phyloP scores from a whole-genome alignment of 176 grass and related monocot genomes.

The Carex kokanica region DNA sequence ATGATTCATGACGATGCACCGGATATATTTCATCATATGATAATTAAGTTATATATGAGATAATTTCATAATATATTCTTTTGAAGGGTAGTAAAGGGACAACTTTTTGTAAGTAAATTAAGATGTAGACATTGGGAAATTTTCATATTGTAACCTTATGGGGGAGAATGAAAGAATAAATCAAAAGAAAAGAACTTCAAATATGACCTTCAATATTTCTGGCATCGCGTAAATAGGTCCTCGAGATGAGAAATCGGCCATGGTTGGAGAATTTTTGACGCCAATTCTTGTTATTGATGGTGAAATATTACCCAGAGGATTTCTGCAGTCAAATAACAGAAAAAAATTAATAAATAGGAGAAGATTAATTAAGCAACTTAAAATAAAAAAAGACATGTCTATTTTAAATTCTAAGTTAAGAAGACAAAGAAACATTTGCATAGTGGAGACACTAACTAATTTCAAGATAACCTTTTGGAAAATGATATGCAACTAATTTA shows the following conservation, averaged over 20 bases:
- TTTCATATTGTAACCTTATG: not conserved
- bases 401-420: not conserved
- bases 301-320: slow-evolving; percentile 51
- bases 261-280: slow-evolving; percentile 44
- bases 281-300: slow-evolving; percentile 48
- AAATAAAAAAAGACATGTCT: not conserved
- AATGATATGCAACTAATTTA: not conserved
- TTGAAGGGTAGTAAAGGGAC: not conserved
- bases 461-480: too few species aligned
- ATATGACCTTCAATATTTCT: slow-evolving; percentile 45
- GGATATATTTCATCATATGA: not conserved
- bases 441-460: too few species aligned
- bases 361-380: not conserved
- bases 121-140: not conserved
- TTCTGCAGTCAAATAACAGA: not conserved
- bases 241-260: slow-evolving; percentile 54
- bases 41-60: not conserved
- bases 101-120: not conserved
- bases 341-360: not conserved
- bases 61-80: not conserved
- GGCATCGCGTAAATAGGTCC: slow-evolving; percentile 52
- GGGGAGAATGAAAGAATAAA: not conserved
- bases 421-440: not conserved
- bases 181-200: not conserved
- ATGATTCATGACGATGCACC: not conserved